Conservation (phyloP, 129 eudicot species). For the Smallanthus sonchifolius region DNA sequence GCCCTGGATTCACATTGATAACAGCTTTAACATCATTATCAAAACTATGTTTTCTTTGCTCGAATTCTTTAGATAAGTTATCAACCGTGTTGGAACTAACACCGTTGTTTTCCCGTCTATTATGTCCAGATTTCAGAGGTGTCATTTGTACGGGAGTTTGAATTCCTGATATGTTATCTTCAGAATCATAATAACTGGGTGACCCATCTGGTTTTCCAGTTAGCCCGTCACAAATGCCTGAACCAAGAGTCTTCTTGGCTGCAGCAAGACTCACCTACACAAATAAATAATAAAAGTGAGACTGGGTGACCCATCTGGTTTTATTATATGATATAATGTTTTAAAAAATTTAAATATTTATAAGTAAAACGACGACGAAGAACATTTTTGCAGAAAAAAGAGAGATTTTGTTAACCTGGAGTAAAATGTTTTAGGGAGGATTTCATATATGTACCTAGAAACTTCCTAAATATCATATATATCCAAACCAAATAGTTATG, state of each 20-base stretch:
- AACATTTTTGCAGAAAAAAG: background rate
- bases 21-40: slow-evolving; percentile 55
- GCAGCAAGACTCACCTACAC: slow-evolving; percentile 50
- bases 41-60: slow-evolving; percentile 52
- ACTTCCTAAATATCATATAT: too few species aligned
- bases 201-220: slow-evolving; percentile 21
- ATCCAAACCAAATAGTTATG: too few species aligned
- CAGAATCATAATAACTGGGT: slow-evolving; percentile 42
- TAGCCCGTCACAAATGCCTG: slow-evolving; percentile 18
- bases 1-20: slow-evolving; percentile 35
- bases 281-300: background rate
- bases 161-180: slow-evolving; percentile 38
- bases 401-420: background rate
- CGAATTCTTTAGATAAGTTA: slow-evolving; percentile 55
- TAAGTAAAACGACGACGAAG: background rate
- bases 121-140: slow-evolving; percentile 25
- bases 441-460: too few species aligned
- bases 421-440: background rate
- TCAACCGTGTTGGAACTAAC: slow-evolving; percentile 22
- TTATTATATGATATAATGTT: background rate
- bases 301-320: too few species aligned
- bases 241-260: slow-evolving; percentile 62
- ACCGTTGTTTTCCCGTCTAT: slow-evolving; percentile 31
- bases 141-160: slow-evolving; percentile 58
- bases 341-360: background rate